Conservation (phyloP, 768 basidiomycete species). For the Mycena polygramma region DNA sequence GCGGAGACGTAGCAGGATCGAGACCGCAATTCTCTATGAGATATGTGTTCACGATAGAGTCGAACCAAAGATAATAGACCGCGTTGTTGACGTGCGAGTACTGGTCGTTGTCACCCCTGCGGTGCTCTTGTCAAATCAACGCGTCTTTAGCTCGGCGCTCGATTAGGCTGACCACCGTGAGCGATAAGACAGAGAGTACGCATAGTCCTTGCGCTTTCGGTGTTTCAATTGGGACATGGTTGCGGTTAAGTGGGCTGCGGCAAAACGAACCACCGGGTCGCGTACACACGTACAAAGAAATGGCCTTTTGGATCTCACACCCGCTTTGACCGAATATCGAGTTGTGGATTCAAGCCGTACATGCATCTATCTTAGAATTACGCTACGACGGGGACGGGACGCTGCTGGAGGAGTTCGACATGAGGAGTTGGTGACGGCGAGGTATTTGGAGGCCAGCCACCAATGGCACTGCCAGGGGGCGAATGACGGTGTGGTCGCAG, state of each 20-base stretch:
- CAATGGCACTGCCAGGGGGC: no score
- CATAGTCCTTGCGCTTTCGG: slow-evolving; percentile 31
- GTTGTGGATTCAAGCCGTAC: no score
- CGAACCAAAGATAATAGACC: slow-evolving; percentile 85
- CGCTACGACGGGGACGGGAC: no score
- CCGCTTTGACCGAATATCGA: no score
- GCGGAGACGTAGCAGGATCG: slow-evolving; percentile 61
- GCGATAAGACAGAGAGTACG: slow-evolving; percentile 32
- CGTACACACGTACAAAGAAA: background rate
- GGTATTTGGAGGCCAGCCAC: no score
- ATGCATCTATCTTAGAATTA: no score
- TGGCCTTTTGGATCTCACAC: no score
- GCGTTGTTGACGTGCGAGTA: slow-evolving; percentile 88
- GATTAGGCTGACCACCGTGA: slow-evolving; percentile 31
- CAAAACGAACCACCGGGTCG: background rate
- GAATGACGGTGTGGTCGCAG: no score
- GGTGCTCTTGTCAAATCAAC: slow-evolving; percentile 1
- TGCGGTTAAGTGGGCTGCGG: background rate
- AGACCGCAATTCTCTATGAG: slow-evolving; percentile 75
- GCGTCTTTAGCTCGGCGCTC: background rate
- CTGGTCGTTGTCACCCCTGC: slow-evolving; percentile 90
- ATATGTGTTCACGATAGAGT: slow-evolving; percentile 86
- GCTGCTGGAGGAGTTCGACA: no score
- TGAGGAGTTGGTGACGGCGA: no score
- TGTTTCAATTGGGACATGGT: slow-evolving; percentile 29